Conservation (phyloP, 148 eudicot genomes). For the Vaccinium corymbosum region DNA sequence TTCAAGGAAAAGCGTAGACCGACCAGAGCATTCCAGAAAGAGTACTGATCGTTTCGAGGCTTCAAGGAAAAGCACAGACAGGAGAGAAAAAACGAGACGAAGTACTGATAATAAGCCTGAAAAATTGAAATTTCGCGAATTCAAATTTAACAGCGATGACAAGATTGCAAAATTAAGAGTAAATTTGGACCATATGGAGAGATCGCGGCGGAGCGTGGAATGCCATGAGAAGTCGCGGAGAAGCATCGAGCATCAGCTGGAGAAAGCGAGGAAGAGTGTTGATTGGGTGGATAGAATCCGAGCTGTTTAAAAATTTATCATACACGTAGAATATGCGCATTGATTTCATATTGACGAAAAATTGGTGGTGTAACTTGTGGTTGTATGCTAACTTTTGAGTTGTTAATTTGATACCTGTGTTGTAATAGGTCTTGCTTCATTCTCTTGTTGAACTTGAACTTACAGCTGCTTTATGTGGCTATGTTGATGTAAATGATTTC, state of each 20-base stretch:
- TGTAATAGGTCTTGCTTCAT: not conserved
- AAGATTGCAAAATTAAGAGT: slow-evolving; percentile 61
- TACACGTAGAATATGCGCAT: not conserved
- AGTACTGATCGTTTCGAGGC: slow-evolving; percentile 54
- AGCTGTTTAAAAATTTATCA: slow-evolving; percentile 19
- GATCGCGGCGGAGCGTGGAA: slow-evolving; percentile 88
- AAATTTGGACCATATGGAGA: slow-evolving; percentile 75
- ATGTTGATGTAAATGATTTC: slow-evolving; percentile 3
- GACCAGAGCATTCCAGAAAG: slow-evolving; percentile 58
- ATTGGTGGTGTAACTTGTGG: slow-evolving; percentile 3
- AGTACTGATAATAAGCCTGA: slow-evolving; percentile 51
- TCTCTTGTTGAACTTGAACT: not conserved
- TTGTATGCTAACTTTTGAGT: slow-evolving; percentile 13
- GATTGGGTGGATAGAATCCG: slow-evolving; percentile 88
- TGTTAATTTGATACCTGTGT: not conserved
- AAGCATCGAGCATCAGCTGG: slow-evolving; percentile 72
- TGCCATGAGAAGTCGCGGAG: slow-evolving; percentile 58
- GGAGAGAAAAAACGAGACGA: slow-evolving; percentile 58
- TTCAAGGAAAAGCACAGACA: slow-evolving; percentile 63
- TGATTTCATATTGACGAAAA: slow-evolving; percentile 6
- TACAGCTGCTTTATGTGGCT: slow-evolving; percentile 6
- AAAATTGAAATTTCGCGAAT: slow-evolving; percentile 42
- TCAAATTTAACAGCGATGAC: slow-evolving; percentile 54
- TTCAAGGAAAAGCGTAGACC: slow-evolving; percentile 64
- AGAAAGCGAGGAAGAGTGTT: slow-evolving; percentile 75